Conservation (phyloP, 805 yeast genomes). For the Wickerhamomyces pijperi region DNA sequence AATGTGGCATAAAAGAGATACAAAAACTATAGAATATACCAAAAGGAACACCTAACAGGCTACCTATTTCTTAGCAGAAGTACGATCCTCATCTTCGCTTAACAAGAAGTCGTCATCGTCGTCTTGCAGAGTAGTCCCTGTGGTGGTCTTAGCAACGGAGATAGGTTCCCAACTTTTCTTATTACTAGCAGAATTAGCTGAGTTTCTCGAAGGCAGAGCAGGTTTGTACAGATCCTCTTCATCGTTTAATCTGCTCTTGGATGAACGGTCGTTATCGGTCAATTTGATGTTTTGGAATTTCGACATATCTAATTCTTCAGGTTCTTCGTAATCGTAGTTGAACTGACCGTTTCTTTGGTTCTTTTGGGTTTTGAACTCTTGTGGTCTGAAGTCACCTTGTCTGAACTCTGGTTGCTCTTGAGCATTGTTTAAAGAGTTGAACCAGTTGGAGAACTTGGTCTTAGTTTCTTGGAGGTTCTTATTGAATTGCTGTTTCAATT, state of each 20-base stretch:
- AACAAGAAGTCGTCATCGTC: constrained; percentile 37
- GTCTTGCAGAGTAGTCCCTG: constrained; percentile 18
- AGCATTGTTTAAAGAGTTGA: constrained; percentile 12
- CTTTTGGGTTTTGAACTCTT: constrained; percentile 36
- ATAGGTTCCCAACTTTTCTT: constrained; percentile 30
- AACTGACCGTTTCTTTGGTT: constrained; percentile 30
- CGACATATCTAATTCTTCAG: constrained; percentile 38
- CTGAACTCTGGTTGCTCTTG: too few relatives aligned
- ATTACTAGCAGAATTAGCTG: constrained; percentile 1
- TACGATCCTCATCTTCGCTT: constrained; percentile 3
- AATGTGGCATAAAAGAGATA: too few relatives aligned
- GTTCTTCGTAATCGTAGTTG: constrained; percentile 29
- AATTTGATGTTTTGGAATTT: constrained; percentile 37
- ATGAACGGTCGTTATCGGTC: constrained; percentile 25
- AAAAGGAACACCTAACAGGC: too few relatives aligned
- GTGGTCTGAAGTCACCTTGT: constrained; percentile 41
- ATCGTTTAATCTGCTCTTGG: too few relatives aligned
- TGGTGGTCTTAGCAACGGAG: constrained; percentile 16
- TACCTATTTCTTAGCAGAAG: too few relatives aligned
- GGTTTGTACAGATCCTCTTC: too few relatives aligned
- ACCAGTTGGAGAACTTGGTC: constrained; percentile 65
- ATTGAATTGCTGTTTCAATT: constrained; percentile 53
- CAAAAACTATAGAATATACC: too few relatives aligned
- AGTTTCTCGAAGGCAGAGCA: too few relatives aligned
- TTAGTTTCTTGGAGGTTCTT: constrained; percentile 78